phyloP scores from a whole-genome alignment of 2,329 filamentous ascomycete genomes.

The Trichocomaceae sp. region DNA sequence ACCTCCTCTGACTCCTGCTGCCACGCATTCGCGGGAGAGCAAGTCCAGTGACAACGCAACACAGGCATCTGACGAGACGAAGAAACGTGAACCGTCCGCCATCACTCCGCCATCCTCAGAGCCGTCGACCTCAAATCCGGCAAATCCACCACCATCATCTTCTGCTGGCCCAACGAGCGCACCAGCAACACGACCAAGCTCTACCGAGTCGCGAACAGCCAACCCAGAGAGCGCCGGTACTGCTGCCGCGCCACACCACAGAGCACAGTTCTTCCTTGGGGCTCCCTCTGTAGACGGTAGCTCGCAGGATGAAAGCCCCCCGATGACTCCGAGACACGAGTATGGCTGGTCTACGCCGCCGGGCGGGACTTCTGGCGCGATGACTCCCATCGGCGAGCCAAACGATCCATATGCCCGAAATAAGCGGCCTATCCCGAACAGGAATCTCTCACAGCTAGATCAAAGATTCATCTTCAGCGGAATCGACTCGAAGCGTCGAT shows the following conservation, averaged over 20 bases:
- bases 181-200: slow-evolving; percentile 35
- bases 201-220: slow-evolving; percentile 38
- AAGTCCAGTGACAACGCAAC: slow-evolving; percentile 28
- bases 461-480: slow-evolving; percentile 76
- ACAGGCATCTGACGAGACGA: slow-evolving; percentile 27
- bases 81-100: slow-evolving; percentile 23
- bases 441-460: slow-evolving; percentile 63
- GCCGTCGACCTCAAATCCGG: slow-evolving; percentile 40
- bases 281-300: slow-evolving; percentile 46
- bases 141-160: slow-evolving; percentile 24
- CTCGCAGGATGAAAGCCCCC: slow-evolving; percentile 57
- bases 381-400: slow-evolving; percentile 69
- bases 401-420: slow-evolving; percentile 85
- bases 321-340: slow-evolving; percentile 49
- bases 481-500: slow-evolving; percentile 61
- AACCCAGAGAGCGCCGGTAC: slow-evolving; percentile 38
- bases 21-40: slow-evolving; percentile 57
- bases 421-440: slow-evolving; percentile 64
- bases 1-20: slow-evolving; percentile 81
- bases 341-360: slow-evolving; percentile 41
- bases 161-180: slow-evolving; percentile 27
- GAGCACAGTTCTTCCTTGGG: slow-evolving; percentile 51
- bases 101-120: slow-evolving; percentile 52
- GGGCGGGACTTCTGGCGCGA: slow-evolving; percentile 59
- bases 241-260: slow-evolving; percentile 34